Base-by-base conservation (phyloP, 2,329 filamentous ascomycete species). In the Epichloe bromicola region DNA sequence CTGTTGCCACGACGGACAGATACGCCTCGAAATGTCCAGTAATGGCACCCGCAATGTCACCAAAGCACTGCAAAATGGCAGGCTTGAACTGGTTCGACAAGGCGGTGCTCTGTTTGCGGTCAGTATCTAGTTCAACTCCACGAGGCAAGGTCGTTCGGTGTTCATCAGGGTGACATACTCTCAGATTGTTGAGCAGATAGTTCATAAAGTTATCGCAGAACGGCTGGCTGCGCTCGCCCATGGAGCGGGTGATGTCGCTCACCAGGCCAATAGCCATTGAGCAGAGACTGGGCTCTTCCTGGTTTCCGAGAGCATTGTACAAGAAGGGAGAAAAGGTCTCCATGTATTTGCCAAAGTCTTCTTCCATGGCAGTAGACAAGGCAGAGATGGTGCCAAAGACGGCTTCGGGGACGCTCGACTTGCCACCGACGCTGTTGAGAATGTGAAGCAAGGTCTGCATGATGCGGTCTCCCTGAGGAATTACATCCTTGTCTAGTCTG, bases 181-280 rank as follows among this genome's bases (percentile, higher is more conserved):
- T 82, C 41, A 98, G 74, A 70, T 95, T 94, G 74, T 88, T 90
- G 56, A 98, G 79, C 53, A 98, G 76, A 65, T 93, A 86, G 76
- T 98, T 98, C 93, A 98, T 98, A 68, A 97, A 96, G 58, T 83
- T 80, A 63, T 98, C 93, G 70, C 93, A 98, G 75, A 85, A 97
- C 52, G 91, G 93, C 70, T 95, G 88, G 63, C 91, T 87, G 67
- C 86, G 86, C 65, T 89, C 84, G 65, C 89, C 88, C 65, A 97
- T 76, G 15, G 91, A 93, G 60, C 93, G 85, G 49, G 89, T 91
- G 61, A 98, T 93, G 65, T 98, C 93, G 67, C 91, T 95, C 59
- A 97, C 91, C 51, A 98, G 79, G 60, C 93, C 93, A 67, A 98
- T 96, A 61, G 93, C 91, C 83, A 97, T 94, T 44, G 91, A 85